Evolutionary conservation across 352 stramenopile genomes (phyloP), one percentile per base, ranked within the genome.

Genomic region (Phytophthora citrophthora): DNA sequence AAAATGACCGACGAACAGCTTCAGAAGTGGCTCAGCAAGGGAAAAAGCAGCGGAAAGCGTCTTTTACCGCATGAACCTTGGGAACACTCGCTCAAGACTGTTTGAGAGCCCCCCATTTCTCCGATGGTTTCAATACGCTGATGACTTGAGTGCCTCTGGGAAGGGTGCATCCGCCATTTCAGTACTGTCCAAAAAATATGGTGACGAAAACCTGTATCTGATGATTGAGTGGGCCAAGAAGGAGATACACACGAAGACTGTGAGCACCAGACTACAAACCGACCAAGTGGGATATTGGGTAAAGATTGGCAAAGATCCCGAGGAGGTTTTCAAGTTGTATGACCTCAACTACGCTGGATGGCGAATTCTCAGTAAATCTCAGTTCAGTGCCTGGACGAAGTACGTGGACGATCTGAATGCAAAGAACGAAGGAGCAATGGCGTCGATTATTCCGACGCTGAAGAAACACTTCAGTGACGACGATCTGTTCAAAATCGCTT

Each of bases 351-450:
- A 43, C 2, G 13, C 18, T 16, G 29, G 13, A 3, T 9, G 24
- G 0, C 11, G 18, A 1, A 6, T 61, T 15, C 15, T 54, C 2
- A 18, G 20, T 13, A 52, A 43, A 5, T 11, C 36, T 1, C 2
- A 39, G 3, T 41, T 58, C 5, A 34, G 10, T 13, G 8, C 23
- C 5, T 61, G 41, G 41, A 11, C 5, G 12, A 61, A 54, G 31
- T 61, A 61, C 13, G 20, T 61, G 4, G 43, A 54, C n/a, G 23
- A 62, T 40, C 4, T 44, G 9, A 63, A 38, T 18, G 26, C 16
- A 26, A 63, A 45, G 12, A n/a, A 63, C 4, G 34, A 45, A 6
- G 32, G 40, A 34, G 5, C 39, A 4, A 5, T 10, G 38, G 16
- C 20, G 2, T 34, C 26, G 1, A 51, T 50, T 39, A 5, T 34